These are phyloP conservation scores for Xylariales sp. DNA, from an alignment of 2,329 filamentous ascomycete genomes.

Conservation along the genomic window DNA sequence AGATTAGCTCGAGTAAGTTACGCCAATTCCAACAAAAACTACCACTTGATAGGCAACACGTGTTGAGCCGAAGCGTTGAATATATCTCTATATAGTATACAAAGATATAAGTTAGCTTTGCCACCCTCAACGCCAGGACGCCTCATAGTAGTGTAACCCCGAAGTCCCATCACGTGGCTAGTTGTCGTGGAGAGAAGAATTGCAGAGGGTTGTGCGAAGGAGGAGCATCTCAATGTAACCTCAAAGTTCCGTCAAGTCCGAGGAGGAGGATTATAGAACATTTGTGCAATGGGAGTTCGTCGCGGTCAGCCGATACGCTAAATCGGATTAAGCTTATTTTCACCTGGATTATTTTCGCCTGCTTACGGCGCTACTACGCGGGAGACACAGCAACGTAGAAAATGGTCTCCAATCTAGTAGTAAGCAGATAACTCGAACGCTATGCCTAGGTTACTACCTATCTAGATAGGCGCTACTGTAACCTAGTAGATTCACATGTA, in stretches of 20 bases:
- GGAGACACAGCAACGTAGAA: not conserved
- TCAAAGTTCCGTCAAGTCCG: not conserved
- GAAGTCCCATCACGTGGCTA: no score
- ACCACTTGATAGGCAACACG: not conserved
- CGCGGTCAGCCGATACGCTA: not conserved
- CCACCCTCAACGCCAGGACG: no score
- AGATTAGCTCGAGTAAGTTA: not conserved
- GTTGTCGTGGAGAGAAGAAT: no score
- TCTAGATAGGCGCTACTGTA: not conserved
- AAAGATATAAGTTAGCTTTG: slow-evolving; percentile 8
- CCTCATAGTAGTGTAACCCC: no score
- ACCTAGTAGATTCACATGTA: not conserved
- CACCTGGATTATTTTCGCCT: not conserved
- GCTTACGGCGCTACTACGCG: not conserved
- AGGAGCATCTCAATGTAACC: slow-evolving; percentile 19
- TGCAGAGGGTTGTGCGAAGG: not conserved
- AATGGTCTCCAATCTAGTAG: not conserved
- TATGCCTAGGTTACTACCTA: not conserved
- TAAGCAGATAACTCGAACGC: slow-evolving; percentile 4
- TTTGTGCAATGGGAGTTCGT: not conserved
- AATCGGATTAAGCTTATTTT: slow-evolving; percentile 7
- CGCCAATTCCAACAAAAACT: not conserved
- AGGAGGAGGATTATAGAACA: not conserved
- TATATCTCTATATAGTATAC: not conserved
- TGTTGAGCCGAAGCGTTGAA: not conserved